These are phyloP conservation scores for Venturiaceae sp. DNA, from an alignment of 2,329 filamentous ascomycete species.

Conservation along the genomic window DNA sequence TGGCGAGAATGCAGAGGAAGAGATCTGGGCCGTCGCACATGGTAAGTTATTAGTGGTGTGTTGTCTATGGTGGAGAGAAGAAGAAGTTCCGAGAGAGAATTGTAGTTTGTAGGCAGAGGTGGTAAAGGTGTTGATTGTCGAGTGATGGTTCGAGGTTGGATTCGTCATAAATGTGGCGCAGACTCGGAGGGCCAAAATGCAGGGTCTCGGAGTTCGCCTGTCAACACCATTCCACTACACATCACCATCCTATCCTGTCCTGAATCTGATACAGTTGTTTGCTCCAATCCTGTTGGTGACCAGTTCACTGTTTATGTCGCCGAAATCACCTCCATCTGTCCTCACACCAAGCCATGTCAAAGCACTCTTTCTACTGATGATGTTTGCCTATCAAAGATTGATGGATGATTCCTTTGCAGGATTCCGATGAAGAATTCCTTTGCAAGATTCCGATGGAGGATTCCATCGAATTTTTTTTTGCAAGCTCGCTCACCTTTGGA, in stretches of 20 bases:
- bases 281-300: too few species aligned
- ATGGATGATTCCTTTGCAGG: too few species aligned
- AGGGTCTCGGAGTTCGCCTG: background rate
- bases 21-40: slow-evolving; percentile 51
- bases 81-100: background rate
- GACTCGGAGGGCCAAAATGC: background rate
- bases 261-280: too few species aligned
- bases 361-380: too few species aligned
- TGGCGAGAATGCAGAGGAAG: slow-evolving; percentile 49
- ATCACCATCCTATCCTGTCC: background rate
- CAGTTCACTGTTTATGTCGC: too few species aligned
- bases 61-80: background rate
- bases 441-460: too few species aligned
- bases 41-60: slow-evolving; percentile 11
- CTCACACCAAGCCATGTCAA: too few species aligned
- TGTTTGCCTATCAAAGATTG: too few species aligned
- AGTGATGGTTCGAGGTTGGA: background rate
- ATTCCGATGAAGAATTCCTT: too few species aligned
- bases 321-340: too few species aligned
- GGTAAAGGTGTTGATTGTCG: background rate
- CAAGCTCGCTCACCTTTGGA: too few species aligned
- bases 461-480: too few species aligned
- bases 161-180: background rate
- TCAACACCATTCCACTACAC: background rate
- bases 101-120: background rate